These are phyloP conservation scores for Thuidium tamariscinum DNA, from an alignment of 225 moss, liverwort and hornwort species.

Conservation along the genomic window DNA sequence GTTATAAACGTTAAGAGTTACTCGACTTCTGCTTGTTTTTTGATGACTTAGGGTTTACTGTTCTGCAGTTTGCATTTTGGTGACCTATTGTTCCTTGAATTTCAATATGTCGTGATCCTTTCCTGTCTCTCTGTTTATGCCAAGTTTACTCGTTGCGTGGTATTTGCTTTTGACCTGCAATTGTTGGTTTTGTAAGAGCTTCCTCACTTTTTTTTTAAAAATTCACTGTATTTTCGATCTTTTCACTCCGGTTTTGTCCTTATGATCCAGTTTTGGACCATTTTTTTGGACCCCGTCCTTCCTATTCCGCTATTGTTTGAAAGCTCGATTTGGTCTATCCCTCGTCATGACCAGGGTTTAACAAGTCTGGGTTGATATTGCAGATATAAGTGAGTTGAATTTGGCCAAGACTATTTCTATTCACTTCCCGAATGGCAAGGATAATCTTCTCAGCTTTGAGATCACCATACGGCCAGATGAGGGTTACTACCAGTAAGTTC, in stretches of 20 bases:
- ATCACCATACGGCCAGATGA: constrained; percentile 96
- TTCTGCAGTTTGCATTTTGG: neutral
- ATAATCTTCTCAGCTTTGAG: constrained; percentile 91
- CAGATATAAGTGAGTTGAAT: constrained; percentile 98
- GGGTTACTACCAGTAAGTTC: constrained; percentile 88
- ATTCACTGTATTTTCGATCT: neutral
- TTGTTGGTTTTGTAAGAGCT: neutral
- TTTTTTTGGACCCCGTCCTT: neutral
- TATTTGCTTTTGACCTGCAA: neutral
- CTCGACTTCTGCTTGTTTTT: neutral
- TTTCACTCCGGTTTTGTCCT: neutral
- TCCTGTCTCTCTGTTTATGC: neutral
- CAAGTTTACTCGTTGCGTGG: neutral
- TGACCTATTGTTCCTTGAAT: neutral
- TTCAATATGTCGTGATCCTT: neutral
- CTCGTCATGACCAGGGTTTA: neutral
- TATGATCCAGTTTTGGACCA: neutral
- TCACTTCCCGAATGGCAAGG: constrained; percentile 88
- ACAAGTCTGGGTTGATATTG: neutral
- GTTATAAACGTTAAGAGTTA: neutral
- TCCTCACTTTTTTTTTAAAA: neutral
- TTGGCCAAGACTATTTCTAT: constrained; percentile 92
- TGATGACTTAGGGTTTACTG: constrained; percentile 7
- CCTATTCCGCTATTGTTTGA: neutral
- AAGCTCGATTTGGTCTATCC: neutral